These are phyloP conservation scores for Pyrus communis DNA, from an alignment of 306 rosid genomes.

Conservation along the genomic window DNA sequence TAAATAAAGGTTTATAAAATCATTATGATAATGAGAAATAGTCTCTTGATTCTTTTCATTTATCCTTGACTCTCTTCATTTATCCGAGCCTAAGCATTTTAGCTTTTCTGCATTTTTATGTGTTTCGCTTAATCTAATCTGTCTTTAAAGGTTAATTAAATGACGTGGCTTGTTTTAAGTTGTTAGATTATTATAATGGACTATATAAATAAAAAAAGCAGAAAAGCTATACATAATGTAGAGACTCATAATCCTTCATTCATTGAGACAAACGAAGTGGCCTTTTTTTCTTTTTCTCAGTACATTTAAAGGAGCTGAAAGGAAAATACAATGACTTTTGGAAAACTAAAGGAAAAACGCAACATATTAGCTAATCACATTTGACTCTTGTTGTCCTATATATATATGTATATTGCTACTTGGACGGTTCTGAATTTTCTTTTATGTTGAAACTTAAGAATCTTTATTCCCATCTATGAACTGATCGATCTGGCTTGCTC, in stretches of 20 bases:
- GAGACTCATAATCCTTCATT: neutral
- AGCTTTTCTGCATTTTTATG: too few relatives aligned
- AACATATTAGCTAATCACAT: neutral
- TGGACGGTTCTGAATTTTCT: neutral
- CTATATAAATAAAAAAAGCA: too few relatives aligned
- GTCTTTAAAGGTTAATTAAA: too few relatives aligned
- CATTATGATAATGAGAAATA: too few relatives aligned
- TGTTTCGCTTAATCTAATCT: too few relatives aligned
- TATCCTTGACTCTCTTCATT: too few relatives aligned
- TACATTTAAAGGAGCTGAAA: neutral
- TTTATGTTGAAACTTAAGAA: neutral
- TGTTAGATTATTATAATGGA: too few relatives aligned
- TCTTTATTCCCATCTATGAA: neutral
- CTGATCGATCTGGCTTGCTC: neutral
- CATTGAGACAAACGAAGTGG: neutral
- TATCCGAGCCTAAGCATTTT: too few relatives aligned
- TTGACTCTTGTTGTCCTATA: neutral
- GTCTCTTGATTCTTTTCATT: too few relatives aligned
- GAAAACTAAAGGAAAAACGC: neutral
- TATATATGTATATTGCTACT: neutral
- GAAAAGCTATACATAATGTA: too few relatives aligned
- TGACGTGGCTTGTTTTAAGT: too few relatives aligned
- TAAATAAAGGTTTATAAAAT: too few relatives aligned
- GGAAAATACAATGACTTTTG: neutral
- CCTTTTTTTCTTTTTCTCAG: neutral